Base-by-base conservation (phyloP, 2,329 filamentous ascomycete species). In the Nannizziopsis arthrosporioides region DNA sequence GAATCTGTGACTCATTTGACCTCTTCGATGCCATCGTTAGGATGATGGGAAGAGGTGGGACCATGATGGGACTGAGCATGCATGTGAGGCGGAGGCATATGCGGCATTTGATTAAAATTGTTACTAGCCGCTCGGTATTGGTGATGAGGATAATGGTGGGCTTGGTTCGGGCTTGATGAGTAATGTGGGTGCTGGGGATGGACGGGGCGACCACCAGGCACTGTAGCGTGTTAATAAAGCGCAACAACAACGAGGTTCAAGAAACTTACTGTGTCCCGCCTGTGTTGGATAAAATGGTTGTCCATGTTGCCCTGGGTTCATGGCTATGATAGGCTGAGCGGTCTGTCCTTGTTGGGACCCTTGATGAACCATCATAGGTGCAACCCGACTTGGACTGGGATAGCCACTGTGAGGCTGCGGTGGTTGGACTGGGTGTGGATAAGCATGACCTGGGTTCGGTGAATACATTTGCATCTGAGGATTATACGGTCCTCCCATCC, bases 341-440 rank as follows among this genome's bases (percentile, higher is more conserved):
- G 73, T 73, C 62, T 93, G 87, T 36, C 89, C 88, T 64, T 94
- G 89, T 60, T 95, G 90, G 22, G 89, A 95, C 48, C 86, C 86
- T 68, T 94, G 87, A 56, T 89, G 89, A 59, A 82, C 85, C 90
- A 96, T 96, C 81, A 93, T 87, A 1, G 86, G 82, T 10, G 92
- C 86, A 15, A 82, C 81, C 42, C 88, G 79, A 49, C 86, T 81
- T 1, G 90, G 90, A 62, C 90, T 95, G n/a, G 87, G 85, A 60
- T 85, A 94, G 12, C 87, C 86, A 38, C 78, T 84, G 15, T 82
- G 78, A 47, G 72, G 71, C 49, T 74, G 71, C 52, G 71, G 58
- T 35, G 70, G 69, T 15, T 65, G 65, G 40, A 60, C 67, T 57
- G 73, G 72, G 38, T 73, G 73, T 32, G 75, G 74, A 54, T 80